phyloP scores from a whole-genome alignment of 768 basidiomycete species.

The Termitomyces eurrhizus region DNA sequence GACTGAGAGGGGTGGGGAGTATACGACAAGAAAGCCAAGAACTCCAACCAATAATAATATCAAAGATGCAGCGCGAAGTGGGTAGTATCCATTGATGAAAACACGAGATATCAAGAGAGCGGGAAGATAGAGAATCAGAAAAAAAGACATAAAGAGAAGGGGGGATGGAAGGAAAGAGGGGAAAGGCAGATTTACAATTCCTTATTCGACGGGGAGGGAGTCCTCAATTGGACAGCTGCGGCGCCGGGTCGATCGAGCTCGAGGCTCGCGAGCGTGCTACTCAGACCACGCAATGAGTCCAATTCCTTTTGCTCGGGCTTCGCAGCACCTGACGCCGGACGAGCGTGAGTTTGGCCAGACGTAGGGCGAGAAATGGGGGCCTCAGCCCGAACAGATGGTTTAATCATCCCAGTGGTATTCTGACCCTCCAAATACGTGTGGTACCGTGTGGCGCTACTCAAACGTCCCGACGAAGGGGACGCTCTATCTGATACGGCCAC shows the following conservation, averaged over 20 bases:
- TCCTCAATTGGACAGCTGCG: slow-evolving; percentile 17
- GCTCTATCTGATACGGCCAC: slow-evolving; percentile 26
- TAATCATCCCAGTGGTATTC: slow-evolving; percentile 34
- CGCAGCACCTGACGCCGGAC: slow-evolving; percentile 15
- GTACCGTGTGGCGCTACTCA: slow-evolving; percentile 43
- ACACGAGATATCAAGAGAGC: slow-evolving; percentile 8
- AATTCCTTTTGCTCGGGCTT: slow-evolving; percentile 33
- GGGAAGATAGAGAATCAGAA: neutral
- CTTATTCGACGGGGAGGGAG: slow-evolving; percentile 16
- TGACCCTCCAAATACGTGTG: slow-evolving; percentile 41
- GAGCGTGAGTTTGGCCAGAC: slow-evolving; percentile 42
- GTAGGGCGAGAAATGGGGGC: slow-evolving; percentile 45
- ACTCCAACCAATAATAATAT: slow-evolving; percentile 25
- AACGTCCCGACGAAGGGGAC: slow-evolving; percentile 41
- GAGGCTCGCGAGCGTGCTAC: slow-evolving; percentile 73
- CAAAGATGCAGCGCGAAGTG: slow-evolving; percentile 30
- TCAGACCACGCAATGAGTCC: slow-evolving; percentile 64
- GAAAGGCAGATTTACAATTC: neutral
- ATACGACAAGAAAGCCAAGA: slow-evolving; percentile 16
- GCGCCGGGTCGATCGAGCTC: slow-evolving; percentile 46
- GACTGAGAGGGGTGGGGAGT: slow-evolving; percentile 11
- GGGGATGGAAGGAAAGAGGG: slow-evolving; percentile 4
- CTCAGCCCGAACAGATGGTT: slow-evolving; percentile 40
- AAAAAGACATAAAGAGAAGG: neutral
- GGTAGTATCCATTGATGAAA: slow-evolving; percentile 25